Conservation (phyloP, 139 green algal genomes). For the Tetratostichococcus sp. region DNA sequence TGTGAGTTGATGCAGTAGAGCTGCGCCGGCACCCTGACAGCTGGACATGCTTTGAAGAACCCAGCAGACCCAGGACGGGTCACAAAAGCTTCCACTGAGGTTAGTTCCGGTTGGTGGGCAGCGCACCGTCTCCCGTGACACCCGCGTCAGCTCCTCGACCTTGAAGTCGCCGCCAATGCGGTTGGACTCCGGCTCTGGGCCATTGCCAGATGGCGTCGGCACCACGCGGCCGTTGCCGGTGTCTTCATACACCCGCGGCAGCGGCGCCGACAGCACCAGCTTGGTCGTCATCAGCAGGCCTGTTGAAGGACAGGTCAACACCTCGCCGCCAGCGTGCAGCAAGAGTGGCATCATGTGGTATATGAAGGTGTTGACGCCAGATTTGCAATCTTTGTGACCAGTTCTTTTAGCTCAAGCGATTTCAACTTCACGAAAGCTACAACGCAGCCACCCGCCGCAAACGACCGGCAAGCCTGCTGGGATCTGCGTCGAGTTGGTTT, state of each 20-base stretch:
- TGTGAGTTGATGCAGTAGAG: no score
- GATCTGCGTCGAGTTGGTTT: neutral
- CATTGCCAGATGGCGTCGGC: slow-evolving; percentile 22
- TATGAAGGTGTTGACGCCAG: neutral
- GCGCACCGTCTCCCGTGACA: slow-evolving; percentile 51
- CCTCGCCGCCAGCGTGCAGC: no score
- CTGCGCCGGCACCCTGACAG: no score
- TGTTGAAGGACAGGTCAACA: no score
- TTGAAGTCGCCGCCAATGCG: slow-evolving; percentile 67
- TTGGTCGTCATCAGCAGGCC: slow-evolving; percentile 47
- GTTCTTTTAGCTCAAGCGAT: no score
- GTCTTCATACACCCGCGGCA: slow-evolving; percentile 79
- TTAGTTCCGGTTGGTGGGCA: no score
- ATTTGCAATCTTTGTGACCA: no score
- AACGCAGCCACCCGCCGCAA: no score
- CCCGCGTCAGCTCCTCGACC: slow-evolving; percentile 56
- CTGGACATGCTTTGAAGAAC: no score
- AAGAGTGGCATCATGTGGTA: neutral
- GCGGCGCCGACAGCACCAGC: slow-evolving; percentile 53
- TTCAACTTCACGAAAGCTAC: no score
- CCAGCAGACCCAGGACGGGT: neutral
- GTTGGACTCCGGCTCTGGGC: slow-evolving; percentile 28
- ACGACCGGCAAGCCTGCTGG: no score
- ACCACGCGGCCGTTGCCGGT: slow-evolving; percentile 60
- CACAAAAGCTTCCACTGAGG: no score